phyloP scores from a whole-genome alignment of 768 basidiomycete species.

The Filobasidium wieringae region DNA sequence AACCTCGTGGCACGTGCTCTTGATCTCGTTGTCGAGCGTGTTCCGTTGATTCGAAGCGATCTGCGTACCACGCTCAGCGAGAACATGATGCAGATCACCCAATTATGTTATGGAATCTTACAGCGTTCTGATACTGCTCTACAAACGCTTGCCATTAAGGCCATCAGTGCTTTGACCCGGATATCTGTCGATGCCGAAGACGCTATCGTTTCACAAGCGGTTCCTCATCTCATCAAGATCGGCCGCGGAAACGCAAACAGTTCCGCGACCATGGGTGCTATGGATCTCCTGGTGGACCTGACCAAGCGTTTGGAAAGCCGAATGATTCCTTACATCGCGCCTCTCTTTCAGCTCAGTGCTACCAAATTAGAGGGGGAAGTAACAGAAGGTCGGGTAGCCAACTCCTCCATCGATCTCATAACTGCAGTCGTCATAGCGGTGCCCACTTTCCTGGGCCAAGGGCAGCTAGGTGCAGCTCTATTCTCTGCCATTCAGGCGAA shows the following conservation, averaged over 20 bases:
- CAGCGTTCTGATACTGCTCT: background rate
- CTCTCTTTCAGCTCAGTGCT: slow-evolving; percentile 46
- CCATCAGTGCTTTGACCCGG: background rate
- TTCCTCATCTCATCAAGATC: background rate
- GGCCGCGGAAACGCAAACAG: background rate
- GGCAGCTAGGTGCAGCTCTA: slow-evolving; percentile 26
- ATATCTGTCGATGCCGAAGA: slow-evolving; percentile 5
- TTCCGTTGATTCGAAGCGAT: slow-evolving; percentile 1
- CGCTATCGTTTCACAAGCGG: background rate
- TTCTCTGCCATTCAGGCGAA: slow-evolving; percentile 17
- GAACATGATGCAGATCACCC: background rate
- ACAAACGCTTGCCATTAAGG: background rate
- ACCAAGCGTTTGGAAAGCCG: slow-evolving; percentile 71
- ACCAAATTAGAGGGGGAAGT: background rate
- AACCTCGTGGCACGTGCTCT: slow-evolving; percentile 4
- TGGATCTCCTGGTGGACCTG: slow-evolving; percentile 52
- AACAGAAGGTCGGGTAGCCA: slow-evolving; percentile 32
- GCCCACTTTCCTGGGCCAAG: slow-evolving; percentile 53
- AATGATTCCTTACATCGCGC: slow-evolving; percentile 70
- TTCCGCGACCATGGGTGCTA: slow-evolving; percentile 35
- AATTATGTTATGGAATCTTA: background rate
- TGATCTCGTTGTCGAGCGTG: slow-evolving; percentile 6
- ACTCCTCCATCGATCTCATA: slow-evolving; percentile 45
- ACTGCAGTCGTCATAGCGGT: slow-evolving; percentile 59
- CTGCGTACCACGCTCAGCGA: slow-evolving; percentile 1